Percentiles rank a stretch among this genome's conserved stretches.
phyloP scores from a whole-genome alignment of 176 grass and related monocot genomes.

The Zea mays region DNA sequence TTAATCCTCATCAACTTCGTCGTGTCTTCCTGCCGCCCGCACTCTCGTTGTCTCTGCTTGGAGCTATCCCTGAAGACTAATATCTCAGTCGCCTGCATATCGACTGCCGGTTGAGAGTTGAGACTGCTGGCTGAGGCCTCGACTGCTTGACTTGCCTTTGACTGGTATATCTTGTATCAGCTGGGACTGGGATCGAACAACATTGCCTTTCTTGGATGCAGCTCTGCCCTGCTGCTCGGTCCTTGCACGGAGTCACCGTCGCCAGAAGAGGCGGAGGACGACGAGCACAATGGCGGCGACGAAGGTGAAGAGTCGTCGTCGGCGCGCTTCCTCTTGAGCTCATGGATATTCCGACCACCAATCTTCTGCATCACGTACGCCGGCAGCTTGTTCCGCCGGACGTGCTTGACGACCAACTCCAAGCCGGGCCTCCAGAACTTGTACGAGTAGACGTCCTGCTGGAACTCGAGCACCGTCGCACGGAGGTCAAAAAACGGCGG shows the following conservation, averaged over 20 bases:
- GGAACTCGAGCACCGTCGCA: slow-evolving; percentile 63
- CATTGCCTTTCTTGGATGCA: not conserved
- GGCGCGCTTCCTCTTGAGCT: slow-evolving; percentile 40
- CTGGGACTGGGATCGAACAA: no score
- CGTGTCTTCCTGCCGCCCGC: not conserved
- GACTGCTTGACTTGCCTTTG: not conserved
- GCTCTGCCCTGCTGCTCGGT: not conserved
- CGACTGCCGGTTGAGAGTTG: no score
- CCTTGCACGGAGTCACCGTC: not conserved
- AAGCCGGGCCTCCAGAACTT: slow-evolving; percentile 70
- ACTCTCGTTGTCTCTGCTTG: not conserved
- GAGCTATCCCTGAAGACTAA: not conserved
- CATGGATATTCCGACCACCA: not conserved
- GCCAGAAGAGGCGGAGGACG: not conserved
- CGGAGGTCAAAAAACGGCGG: slow-evolving; percentile 73
- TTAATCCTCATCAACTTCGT: no score
- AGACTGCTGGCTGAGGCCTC: no score
- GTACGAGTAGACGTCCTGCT: slow-evolving; percentile 59
- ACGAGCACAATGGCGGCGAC: not conserved
- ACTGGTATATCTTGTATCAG: not conserved
- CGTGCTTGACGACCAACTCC: slow-evolving; percentile 61
- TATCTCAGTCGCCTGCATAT: not conserved
- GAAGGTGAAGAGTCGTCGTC: not conserved
- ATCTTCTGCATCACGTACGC: slow-evolving; percentile 49
- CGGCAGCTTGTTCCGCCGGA: slow-evolving; percentile 69